Percentiles rank a stretch among this genome's conserved stretches.
Conservation (phyloP, 495 filamentous ascomycete species). For the Talaromyces liani region DNA sequence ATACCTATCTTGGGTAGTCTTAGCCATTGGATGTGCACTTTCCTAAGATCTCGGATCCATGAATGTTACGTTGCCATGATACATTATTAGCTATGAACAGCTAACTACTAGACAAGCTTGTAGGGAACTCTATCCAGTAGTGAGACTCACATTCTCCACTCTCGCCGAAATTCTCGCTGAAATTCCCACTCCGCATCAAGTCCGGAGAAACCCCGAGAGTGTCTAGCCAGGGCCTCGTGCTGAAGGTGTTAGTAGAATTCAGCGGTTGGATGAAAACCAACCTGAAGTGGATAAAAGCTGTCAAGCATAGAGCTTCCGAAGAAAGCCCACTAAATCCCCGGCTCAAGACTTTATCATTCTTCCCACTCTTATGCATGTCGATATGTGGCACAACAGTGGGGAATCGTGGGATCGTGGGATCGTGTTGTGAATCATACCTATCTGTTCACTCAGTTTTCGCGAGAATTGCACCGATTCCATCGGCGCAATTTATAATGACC, state of each 20-base stretch:
- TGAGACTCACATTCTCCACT: not conserved
- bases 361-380: not conserved
- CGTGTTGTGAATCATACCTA: not conserved
- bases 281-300: not conserved
- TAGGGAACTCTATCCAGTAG: not conserved
- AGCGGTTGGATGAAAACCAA: not conserved
- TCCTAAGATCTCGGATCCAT: not conserved
- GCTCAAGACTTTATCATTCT: not conserved
- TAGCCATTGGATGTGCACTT: not conserved
- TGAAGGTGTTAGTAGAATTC: not conserved
- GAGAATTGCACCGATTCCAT: not conserved
- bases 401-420: not conserved
- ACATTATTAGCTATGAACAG: not conserved
- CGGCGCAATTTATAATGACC: not conserved
- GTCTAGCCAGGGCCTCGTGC: not conserved
- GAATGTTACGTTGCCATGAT: not conserved
- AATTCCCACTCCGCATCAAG: not conserved
- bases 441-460: not conserved
- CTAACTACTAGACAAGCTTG: not conserved
- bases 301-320: not conserved
- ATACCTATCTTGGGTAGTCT: not conserved
- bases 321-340: not conserved
- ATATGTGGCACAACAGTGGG: not conserved
- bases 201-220: not conserved
- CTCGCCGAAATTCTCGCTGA: constrained; percentile 3